Percentiles rank a stretch among this genome's conserved stretches.
phyloP scores from a whole-genome alignment of 2,329 filamentous ascomycete species.

The Neonectria sp. region DNA sequence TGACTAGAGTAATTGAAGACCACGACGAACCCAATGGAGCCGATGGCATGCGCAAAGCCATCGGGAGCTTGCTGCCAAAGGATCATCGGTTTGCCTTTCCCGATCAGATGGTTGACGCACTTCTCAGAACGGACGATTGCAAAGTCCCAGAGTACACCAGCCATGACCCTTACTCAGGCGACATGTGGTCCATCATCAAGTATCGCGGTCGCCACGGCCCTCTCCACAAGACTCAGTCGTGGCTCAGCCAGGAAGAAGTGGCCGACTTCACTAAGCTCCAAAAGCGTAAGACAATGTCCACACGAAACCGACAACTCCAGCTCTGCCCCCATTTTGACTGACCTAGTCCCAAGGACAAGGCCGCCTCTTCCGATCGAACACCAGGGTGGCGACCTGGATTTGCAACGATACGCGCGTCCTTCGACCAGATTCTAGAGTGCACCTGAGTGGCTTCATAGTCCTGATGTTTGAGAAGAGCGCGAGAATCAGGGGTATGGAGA shows the following conservation, averaged over 20 bases:
- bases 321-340: not conserved
- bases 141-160: constrained; percentile 10
- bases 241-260: not conserved
- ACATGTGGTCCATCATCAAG: constrained; percentile 28
- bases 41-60: not conserved
- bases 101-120: not conserved
- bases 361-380: constrained; percentile 12
- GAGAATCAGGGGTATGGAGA: not conserved
- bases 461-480: constrained; percentile 20
- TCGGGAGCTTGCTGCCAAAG: not conserved
- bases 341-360: constrained; percentile 3
- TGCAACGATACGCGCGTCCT: not conserved
- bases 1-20: constrained; percentile 13
- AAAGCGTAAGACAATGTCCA: not conserved
- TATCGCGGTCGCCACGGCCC: constrained; percentile 4
- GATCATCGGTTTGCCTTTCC: not conserved
- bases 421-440: not conserved
- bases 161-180: not conserved
- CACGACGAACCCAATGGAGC: not conserved
- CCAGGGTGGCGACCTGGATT: constrained; percentile 21
- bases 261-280: not conserved
- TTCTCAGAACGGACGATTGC: not conserved
- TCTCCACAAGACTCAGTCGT: not conserved
- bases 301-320: no score
- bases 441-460: constrained; percentile 2